A percentile compares a stretch with the other conserved stretches of the same genome.
Evolutionary conservation across 2,329 filamentous ascomycete genomes (phyloP).

Genomic region (Thielaviopsis ethacetica): DNA sequence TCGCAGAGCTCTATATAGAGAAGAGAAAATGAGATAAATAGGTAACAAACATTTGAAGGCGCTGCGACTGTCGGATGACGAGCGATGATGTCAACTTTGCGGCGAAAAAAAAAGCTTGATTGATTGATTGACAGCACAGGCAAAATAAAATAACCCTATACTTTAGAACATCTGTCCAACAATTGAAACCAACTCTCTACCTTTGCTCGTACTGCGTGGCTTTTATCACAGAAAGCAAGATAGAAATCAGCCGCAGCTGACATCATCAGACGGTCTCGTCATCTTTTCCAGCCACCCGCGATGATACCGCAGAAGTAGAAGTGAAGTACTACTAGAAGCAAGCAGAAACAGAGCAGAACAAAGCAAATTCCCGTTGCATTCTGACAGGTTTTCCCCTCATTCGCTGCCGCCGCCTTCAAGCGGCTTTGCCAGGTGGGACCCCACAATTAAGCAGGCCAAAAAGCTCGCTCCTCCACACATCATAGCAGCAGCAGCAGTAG

Average conservation of each 20-base stretch:
- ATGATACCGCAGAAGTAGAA: neutral
- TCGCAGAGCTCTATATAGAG: too few relatives aligned
- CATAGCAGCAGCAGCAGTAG: neutral
- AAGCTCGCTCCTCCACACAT: neutral
- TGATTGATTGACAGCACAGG: neutral
- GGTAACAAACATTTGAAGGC: neutral
- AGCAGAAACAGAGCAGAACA: neutral
- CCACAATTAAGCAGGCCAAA: neutral
- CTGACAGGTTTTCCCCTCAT: neutral
- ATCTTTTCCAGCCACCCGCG: neutral
- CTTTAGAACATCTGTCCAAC: too few relatives aligned
- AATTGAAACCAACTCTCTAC: too few relatives aligned
- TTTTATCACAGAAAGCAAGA: too few relatives aligned
- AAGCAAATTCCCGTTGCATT: neutral
- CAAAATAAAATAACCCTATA: neutral
- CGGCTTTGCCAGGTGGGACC: neutral
- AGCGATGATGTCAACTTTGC: neutral
- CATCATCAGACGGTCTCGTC: too few relatives aligned
- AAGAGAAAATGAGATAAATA: neutral
- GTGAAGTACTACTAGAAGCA: too few relatives aligned
- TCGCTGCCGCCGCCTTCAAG: neutral
- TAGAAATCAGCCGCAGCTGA: too few relatives aligned
- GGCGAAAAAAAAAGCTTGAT: too few relatives aligned
- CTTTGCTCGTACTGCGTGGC: too few relatives aligned
- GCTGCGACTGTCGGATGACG: neutral